Evolutionary conservation across 2,329 filamentous ascomycete genomes (phyloP).

Genomic region (Macroventuria anomochaeta): DNA sequence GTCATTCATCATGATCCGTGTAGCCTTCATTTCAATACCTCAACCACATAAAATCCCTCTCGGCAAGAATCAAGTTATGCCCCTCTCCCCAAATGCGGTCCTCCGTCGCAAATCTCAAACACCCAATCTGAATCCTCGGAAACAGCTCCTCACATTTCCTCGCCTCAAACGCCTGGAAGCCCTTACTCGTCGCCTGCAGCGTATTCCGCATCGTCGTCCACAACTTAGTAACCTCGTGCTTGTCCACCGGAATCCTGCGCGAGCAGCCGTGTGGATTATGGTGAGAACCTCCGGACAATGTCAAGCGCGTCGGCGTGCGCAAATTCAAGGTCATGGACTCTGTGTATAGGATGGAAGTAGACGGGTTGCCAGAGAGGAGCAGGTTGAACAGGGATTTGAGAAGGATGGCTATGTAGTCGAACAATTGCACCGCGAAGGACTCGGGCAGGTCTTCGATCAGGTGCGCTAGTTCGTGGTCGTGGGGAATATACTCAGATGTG

Average conservation of each 20-base stretch:
- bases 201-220: slow-evolving; percentile 37
- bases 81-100: slow-evolving; percentile 38
- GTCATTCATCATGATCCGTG: not conserved
- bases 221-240: slow-evolving; percentile 28
- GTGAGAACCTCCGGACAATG: slow-evolving; percentile 15
- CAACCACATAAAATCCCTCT: slow-evolving; percentile 41
- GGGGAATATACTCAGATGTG: slow-evolving; percentile 30
- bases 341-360: slow-evolving; percentile 34
- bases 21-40: too few relatives aligned
- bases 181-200: slow-evolving; percentile 34
- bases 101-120: slow-evolving; percentile 36
- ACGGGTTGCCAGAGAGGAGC: slow-evolving; percentile 26
- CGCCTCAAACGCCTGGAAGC: slow-evolving; percentile 35
- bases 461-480: slow-evolving; percentile 34
- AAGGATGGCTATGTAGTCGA: slow-evolving; percentile 42
- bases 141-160: slow-evolving; percentile 31
- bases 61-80: slow-evolving; percentile 38
- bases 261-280: slow-evolving; percentile 22
- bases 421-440: slow-evolving; percentile 39
- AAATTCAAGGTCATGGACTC: slow-evolving; percentile 39
- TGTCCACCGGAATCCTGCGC: slow-evolving; percentile 30
- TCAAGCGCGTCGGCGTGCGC: slow-evolving; percentile 36
- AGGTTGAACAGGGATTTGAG: slow-evolving; percentile 38
- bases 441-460: slow-evolving; percentile 34
- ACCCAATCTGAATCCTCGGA: slow-evolving; percentile 39